Conservation (phyloP, 2,329 filamentous ascomycete species). For the Microdochium nivale region DNA sequence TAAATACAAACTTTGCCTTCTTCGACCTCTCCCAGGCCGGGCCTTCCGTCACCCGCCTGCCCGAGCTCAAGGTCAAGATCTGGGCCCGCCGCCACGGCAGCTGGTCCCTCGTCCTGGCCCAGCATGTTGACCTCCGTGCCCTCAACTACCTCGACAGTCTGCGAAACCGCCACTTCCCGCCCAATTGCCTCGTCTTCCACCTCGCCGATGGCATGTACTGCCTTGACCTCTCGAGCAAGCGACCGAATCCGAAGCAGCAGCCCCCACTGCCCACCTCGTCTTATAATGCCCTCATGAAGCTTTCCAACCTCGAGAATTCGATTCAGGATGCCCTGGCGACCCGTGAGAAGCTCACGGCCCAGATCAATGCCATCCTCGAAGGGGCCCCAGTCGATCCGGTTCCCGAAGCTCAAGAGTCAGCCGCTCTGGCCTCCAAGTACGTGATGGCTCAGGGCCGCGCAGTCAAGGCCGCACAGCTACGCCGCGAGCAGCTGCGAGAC, state of each 20-base stretch:
- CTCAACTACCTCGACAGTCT: constrained; percentile 74
- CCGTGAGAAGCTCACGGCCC: constrained; percentile 62
- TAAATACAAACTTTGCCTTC: constrained; percentile 83
- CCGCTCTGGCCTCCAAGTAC: constrained; percentile 38
- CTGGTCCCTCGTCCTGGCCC: constrained; percentile 59
- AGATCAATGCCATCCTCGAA: constrained; percentile 59
- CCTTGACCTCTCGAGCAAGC: constrained; percentile 53
- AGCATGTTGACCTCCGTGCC: constrained; percentile 60
- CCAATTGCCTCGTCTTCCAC: constrained; percentile 79
- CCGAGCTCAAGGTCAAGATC: constrained; percentile 58
- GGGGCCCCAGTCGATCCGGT: constrained; percentile 31
- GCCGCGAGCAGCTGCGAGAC: constrained; percentile 57
- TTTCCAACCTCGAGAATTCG: constrained; percentile 82
- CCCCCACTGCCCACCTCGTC: constrained; percentile 58
- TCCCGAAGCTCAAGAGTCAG: constrained; percentile 39
- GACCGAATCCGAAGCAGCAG: constrained; percentile 43
- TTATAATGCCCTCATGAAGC: constrained; percentile 79
- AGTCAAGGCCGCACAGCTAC: constrained; percentile 51
- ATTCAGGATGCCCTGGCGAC: constrained; percentile 83
- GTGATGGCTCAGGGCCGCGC: constrained; percentile 58
- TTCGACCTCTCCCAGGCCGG: constrained; percentile 65
- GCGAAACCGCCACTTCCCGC: constrained; percentile 61
- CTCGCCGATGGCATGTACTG: constrained; percentile 83
- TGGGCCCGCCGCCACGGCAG: constrained; percentile 58
- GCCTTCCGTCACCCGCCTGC: constrained; percentile 55